Conservation (phyloP, 257 asterid species). For the Nicotiana tomentosiformis region DNA sequence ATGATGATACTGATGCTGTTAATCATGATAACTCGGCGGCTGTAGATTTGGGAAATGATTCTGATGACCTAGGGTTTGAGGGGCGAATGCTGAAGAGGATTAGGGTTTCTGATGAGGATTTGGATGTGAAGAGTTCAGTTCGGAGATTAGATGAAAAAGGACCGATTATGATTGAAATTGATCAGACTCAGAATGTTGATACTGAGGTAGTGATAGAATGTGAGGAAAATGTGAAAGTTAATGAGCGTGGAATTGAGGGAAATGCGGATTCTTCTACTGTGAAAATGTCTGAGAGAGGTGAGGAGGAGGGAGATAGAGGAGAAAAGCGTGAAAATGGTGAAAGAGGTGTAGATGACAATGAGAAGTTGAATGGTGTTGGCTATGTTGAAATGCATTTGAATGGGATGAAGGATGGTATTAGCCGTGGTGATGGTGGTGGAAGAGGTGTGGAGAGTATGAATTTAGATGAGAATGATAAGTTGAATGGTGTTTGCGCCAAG, state of each 20-base stretch:
- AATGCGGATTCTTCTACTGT: conserved; percentile 1
- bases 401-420: neutral
- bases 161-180: conserved; percentile 7
- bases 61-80: conserved; percentile 11
- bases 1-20: neutral
- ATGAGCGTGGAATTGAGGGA: conserved; percentile 3
- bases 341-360: conserved; percentile 12
- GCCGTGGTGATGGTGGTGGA: neutral
- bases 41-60: conserved; percentile 9
- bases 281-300: neutral
- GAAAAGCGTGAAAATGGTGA: neutral
- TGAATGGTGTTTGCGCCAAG: neutral
- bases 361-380: conserved; percentile 10
- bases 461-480: neutral
- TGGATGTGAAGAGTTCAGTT: conserved; percentile 6
- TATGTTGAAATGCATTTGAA: neutral
- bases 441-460: neutral
- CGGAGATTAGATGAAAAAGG: conserved; percentile 21
- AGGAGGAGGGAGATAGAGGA: neutral
- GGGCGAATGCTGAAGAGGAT: neutral
- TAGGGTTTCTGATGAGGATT: conserved; percentile 16
- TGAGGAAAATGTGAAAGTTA: neutral
- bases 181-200: neutral
- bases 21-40: neutral
- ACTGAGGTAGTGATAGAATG: conserved; percentile 9